These are phyloP conservation scores for Phytopythium cucurbitacearum DNA, from an alignment of 352 stramenopile genomes.

Conservation along the genomic window DNA sequence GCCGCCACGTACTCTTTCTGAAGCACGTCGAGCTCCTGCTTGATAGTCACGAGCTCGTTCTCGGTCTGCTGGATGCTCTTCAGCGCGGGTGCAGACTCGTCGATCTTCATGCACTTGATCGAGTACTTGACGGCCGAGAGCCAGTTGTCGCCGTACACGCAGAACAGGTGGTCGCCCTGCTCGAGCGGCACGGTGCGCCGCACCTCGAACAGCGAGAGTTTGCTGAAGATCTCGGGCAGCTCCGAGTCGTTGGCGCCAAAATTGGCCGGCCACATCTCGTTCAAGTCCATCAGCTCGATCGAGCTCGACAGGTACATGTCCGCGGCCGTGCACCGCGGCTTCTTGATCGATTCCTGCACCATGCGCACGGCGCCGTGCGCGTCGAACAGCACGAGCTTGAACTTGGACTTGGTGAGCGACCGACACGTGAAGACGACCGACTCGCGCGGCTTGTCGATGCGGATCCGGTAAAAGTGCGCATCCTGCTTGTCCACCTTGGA, in stretches of 20 bases:
- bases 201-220: slow-evolving; percentile 80
- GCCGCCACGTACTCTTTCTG: slow-evolving; percentile 79
- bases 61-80: slow-evolving; percentile 70
- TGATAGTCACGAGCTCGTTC: slow-evolving; percentile 68
- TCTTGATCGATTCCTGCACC: slow-evolving; percentile 82
- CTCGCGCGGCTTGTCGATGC: slow-evolving; percentile 64
- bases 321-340: slow-evolving; percentile 72
- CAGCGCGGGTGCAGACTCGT: slow-evolving; percentile 44
- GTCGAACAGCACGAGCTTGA: slow-evolving; percentile 88
- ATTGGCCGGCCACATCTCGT: slow-evolving; percentile 70
- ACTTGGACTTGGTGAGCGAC: slow-evolving; percentile 82
- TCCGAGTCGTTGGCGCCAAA: slow-evolving; percentile 54
- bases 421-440: slow-evolving; percentile 82
- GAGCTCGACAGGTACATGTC: slow-evolving; percentile 85
- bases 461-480: slow-evolving; percentile 83
- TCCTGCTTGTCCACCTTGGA: slow-evolving; percentile 86
- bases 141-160: slow-evolving; percentile 89
- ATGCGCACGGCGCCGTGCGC: slow-evolving; percentile 68
- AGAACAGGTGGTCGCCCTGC: slow-evolving; percentile 81
- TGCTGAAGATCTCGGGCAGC: slow-evolving; percentile 80
- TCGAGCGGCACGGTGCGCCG: slow-evolving; percentile 74
- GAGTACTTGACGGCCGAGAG: slow-evolving; percentile 86
- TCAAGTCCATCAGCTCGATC: slow-evolving; percentile 86
- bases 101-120: slow-evolving; percentile 82
- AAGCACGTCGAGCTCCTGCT: slow-evolving; percentile 67